Evolutionary conservation across 352 stramenopile genomes (phyloP).

Genomic region (Globisporangium camurandrum): DNA sequence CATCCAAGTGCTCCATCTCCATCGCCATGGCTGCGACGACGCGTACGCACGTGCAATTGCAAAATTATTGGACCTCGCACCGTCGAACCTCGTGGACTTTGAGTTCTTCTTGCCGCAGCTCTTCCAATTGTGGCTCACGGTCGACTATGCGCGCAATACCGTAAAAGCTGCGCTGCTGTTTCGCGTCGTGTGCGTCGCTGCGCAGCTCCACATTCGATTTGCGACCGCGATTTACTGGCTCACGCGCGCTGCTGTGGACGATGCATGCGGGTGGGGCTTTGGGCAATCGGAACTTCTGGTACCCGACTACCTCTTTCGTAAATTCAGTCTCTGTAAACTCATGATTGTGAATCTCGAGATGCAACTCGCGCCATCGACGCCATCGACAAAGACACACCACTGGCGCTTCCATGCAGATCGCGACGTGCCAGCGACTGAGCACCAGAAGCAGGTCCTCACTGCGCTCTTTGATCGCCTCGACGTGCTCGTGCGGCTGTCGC

Average conservation of each 20-base stretch:
- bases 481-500: constrained; percentile 30
- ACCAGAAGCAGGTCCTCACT: constrained; percentile 54
- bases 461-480: constrained; percentile 57
- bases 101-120: constrained; percentile 82
- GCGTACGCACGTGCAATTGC: constrained; percentile 61
- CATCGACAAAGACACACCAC: too few relatives aligned
- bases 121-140: constrained; percentile 79
- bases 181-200: constrained; percentile 61
- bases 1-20: constrained; percentile 77
- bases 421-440: constrained; percentile 51
- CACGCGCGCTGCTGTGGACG: constrained; percentile 63
- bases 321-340: constrained; percentile 76
- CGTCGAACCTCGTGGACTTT: constrained; percentile 62
- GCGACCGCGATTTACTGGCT: constrained; percentile 78
- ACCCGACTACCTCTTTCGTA: constrained; percentile 69
- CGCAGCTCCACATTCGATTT: constrained; percentile 71
- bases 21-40: constrained; percentile 67
- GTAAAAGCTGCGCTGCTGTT: constrained; percentile 73
- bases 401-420: constrained; percentile 56
- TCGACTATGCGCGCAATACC: constrained; percentile 67
- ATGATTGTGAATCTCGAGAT: constrained; percentile 80
- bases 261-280: constrained; percentile 76
- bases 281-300: constrained; percentile 69
- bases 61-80: constrained; percentile 61
- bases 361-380: constrained; percentile 60